Conservation (phyloP, 139 green algal species). For the Penium margaritaceum region DNA sequence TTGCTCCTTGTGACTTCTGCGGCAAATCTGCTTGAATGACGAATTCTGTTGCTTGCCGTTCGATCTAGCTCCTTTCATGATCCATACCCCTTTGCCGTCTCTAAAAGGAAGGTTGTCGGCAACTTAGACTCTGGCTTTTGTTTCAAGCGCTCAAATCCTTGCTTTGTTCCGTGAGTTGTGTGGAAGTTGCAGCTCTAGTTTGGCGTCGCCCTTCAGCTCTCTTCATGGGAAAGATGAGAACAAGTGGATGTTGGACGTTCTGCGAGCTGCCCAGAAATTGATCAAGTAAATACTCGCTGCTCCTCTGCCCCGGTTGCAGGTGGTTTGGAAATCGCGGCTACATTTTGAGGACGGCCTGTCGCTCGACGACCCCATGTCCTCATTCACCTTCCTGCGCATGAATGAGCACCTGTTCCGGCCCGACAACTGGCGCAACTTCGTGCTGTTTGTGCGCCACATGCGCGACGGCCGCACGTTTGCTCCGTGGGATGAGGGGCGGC, state of each 20-base stretch:
- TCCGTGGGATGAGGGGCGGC: constrained; percentile 32
- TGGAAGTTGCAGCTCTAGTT: constrained; percentile 96
- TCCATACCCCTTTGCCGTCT: too few species aligned
- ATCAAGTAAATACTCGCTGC: constrained; percentile 12
- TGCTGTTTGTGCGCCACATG: constrained; percentile 46
- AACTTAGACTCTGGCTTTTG: too few species aligned
- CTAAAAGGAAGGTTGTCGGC: too few species aligned
- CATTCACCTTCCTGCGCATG: constrained; percentile 52
- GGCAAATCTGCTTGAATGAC: too few species aligned
- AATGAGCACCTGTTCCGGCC: constrained; percentile 41
- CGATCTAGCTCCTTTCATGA: too few species aligned
- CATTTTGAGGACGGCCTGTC: constrained; percentile 22
- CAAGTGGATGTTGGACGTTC: constrained; percentile 14
- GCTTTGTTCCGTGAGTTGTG: too few species aligned
- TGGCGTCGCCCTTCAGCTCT: constrained; percentile 59
- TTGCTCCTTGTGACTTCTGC: too few species aligned
- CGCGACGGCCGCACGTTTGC: constrained; percentile 27
- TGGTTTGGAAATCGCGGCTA: constrained; percentile 41
- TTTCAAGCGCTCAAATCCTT: too few species aligned
- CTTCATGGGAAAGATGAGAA: constrained; percentile 42
- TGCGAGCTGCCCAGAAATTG: neutral
- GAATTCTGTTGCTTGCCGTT: too few species aligned
- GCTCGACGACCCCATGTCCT: constrained; percentile 23
- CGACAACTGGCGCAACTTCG: constrained; percentile 48
- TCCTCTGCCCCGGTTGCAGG: constrained; percentile 6